Evolutionary conservation across 441 rosid genomes (phyloP), one percentile per base, ranked within the genome.

Genomic region (Populus hybrid): DNA sequence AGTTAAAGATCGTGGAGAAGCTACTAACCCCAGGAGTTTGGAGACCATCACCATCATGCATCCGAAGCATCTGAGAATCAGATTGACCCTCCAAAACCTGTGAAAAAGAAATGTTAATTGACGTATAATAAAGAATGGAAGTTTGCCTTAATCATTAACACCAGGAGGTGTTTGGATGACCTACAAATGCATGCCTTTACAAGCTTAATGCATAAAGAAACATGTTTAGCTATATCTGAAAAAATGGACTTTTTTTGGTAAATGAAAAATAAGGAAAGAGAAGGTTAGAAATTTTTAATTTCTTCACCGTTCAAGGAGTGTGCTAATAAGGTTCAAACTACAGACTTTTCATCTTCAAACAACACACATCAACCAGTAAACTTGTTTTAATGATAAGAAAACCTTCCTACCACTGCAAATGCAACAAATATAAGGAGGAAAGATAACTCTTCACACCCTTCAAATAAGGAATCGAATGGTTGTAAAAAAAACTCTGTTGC

Each of bases 21-120:
- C 42, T 75, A 88, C 90, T 73, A 81, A 93, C 97, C 95, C 88
- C 95, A 69, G 97, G 99, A 79, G 95, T 92, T 68, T 34, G 87
- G 79, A 92, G 83, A 80, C 79, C 80, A n/a, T 87, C 91, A 82
- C 79, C 80, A 11, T 86, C 91, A 26, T 80, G 88, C 84, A 80
- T 82, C 69, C 87, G 83, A 36, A 82, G 75, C 85, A 84, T 86
- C 65, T 84, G 91, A 78, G 77, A 81, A 73, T 88, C 89, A 32
- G 84, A 86, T 67, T 85, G 84, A 75, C 90, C 95, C 72, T 88
- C 97, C 80, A 84, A 79, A 72, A 85, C 88, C 96, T 92, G 67
- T 5, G 70, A 77, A 68, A 78, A 23, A 71, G 46, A 78, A 59
- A 63, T 21, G 10, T 42, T 42, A 75, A 36, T 54, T 46, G n/a